Conservation (phyloP, 257 asterid genomes). For the Solanum arcanum region DNA sequence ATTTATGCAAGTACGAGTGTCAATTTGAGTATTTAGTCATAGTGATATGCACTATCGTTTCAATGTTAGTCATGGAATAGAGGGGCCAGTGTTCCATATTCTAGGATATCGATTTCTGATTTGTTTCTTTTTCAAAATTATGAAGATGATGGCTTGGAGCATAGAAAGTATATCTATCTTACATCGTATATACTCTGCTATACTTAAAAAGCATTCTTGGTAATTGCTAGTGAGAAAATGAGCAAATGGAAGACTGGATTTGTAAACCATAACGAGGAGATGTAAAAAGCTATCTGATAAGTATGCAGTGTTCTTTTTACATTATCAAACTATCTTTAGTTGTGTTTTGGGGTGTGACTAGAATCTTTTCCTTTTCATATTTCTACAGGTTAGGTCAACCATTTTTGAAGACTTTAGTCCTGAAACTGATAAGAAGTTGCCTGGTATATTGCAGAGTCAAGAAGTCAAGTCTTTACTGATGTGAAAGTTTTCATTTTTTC, state of each 20-base stretch:
- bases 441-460: neutral
- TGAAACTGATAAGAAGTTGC: neutral
- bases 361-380: neutral
- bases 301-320: neutral
- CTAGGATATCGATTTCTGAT: neutral
- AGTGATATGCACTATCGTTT: neutral
- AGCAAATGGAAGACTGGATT: neutral
- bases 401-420: neutral
- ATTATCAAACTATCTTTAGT: neutral
- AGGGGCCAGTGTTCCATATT: neutral
- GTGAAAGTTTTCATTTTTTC: neutral
- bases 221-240: neutral
- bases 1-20: too few species aligned
- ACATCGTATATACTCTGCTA: neutral
- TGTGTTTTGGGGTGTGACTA: neutral
- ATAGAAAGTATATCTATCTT: neutral
- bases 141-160: neutral
- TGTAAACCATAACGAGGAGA: neutral
- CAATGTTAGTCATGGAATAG: neutral
- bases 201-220: neutral
- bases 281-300: neutral
- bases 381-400: neutral
- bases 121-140: neutral
- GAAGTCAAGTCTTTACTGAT: neutral
- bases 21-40: neutral